Evolutionary conservation across 208 protist species (phyloP).

Genomic region (Strigomonas galati): DNA sequence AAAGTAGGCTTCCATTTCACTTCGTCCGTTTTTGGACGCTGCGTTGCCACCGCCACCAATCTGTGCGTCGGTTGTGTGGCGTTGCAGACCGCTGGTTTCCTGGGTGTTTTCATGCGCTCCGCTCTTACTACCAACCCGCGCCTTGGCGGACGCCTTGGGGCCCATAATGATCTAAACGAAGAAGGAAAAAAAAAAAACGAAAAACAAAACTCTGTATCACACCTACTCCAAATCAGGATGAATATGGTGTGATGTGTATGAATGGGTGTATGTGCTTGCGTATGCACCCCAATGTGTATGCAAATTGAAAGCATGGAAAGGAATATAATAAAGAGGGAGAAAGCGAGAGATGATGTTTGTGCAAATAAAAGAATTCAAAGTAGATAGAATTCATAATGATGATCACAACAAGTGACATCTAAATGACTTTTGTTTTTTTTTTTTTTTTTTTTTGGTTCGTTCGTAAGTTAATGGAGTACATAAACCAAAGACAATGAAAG

Average conservation of each 20-base stretch:
- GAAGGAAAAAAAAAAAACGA: neutral
- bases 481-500: conserved; percentile 4
- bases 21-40: conserved; percentile 23
- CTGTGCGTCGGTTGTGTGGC: conserved; percentile 2
- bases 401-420: neutral
- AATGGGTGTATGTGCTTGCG: no score
- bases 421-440: neutral
- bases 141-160: neutral
- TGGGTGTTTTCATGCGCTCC: neutral
- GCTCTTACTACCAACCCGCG: neutral
- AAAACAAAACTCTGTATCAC: no score
- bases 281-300: no score
- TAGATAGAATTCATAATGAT: no score
- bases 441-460: neutral
- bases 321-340: no score
- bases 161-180: neutral
- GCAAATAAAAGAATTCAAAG: no score
- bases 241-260: no score
- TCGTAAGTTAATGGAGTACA: neutral
- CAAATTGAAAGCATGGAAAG: no score
- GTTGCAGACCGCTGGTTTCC: neutral
- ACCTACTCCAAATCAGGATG: no score
- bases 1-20: conserved; percentile 63
- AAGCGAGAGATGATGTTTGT: no score
- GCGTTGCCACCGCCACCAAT: neutral